Conservation (phyloP, 148 eudicot genomes). For the Rhododendron kiyosumense region DNA sequence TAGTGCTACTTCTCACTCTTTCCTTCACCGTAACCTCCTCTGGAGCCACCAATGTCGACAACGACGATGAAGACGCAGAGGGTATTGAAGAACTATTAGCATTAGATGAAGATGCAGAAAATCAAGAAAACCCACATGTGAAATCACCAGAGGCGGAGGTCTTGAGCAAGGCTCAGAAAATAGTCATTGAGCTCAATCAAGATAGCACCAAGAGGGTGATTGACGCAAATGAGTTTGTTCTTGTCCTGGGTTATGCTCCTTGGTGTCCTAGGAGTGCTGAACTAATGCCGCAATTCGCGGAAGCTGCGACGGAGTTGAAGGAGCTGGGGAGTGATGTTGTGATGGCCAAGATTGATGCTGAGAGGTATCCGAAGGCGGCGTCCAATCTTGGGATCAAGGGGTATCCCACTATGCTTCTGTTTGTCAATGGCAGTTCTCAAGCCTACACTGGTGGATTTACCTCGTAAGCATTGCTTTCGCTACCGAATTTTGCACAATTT, state of each 20-base stretch:
- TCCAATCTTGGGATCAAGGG: constrained; percentile 68
- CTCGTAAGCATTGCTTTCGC: constrained; percentile 36
- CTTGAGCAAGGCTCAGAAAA: constrained; percentile 60
- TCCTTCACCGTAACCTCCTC: constrained; percentile 15
- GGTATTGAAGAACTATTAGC: constrained; percentile 66
- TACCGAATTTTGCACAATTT: background rate
- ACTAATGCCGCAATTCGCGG: constrained; percentile 84
- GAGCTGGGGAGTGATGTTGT: constrained; percentile 43
- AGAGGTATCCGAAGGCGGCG: constrained; percentile 64
- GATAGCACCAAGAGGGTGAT: constrained; percentile 52
- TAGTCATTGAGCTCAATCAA: constrained; percentile 59
- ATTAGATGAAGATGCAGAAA: constrained; percentile 53
- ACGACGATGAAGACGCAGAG: constrained; percentile 37
- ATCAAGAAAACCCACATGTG: constrained; percentile 11
- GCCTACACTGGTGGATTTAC: constrained; percentile 80
- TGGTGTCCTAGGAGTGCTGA: constrained; percentile 93
- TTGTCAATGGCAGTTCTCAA: constrained; percentile 68
- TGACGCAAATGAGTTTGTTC: constrained; percentile 50
- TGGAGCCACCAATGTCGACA: constrained; percentile 1
- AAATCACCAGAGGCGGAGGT: constrained; percentile 53
- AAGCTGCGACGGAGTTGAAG: constrained; percentile 64
- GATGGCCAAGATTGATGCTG: constrained; percentile 75
- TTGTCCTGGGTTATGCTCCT: constrained; percentile 83
- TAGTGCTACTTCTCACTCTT: constrained; percentile 24
- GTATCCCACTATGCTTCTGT: constrained; percentile 73